A percentile compares a stretch with the other conserved stretches of the same genome.
phyloP scores from a whole-genome alignment of 139 green algal species.

The Chlamydomonas schloesseri region DNA sequence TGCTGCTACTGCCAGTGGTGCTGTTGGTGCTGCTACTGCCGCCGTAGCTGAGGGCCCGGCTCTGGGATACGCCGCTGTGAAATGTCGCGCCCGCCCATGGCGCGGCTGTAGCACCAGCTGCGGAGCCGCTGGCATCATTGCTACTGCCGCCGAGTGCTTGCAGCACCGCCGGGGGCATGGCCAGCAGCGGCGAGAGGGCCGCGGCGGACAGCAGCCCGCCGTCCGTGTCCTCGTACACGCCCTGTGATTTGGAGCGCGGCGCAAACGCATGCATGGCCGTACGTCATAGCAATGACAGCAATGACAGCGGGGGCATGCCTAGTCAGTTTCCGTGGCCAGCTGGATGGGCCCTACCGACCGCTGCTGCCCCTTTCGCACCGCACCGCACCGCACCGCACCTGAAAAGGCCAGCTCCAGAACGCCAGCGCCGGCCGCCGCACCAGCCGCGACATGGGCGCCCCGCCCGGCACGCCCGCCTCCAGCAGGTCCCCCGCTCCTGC shows the following conservation, averaged over 20 bases:
- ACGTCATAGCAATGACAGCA: too few species aligned
- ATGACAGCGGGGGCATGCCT: too few species aligned
- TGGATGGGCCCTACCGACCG: too few species aligned
- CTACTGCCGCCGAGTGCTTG: too few species aligned
- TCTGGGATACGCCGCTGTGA: constrained; percentile 45
- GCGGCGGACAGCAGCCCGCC: constrained; percentile 40
- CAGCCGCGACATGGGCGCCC: background rate
- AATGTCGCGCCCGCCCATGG: constrained; percentile 30
- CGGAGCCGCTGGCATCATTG: too few species aligned
- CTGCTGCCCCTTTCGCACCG: too few species aligned
- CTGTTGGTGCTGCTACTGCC: too few species aligned
- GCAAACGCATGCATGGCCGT: too few species aligned
- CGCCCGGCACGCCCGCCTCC: too few species aligned
- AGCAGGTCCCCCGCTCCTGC: too few species aligned
- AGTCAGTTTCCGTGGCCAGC: too few species aligned
- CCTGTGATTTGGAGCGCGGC: background rate
- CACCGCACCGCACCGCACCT: background rate
- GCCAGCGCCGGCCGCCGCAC: background rate
- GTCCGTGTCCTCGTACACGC: constrained; percentile 58
- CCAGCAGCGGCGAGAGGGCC: background rate
- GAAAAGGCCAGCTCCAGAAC: constrained; percentile 20
- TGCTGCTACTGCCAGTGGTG: too few species aligned
- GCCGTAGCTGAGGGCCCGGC: background rate
- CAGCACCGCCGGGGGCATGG: background rate
- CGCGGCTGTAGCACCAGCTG: background rate